Evolutionary conservation across 306 rosid genomes (phyloP).

Genomic region (Dalbergia oliveri): DNA sequence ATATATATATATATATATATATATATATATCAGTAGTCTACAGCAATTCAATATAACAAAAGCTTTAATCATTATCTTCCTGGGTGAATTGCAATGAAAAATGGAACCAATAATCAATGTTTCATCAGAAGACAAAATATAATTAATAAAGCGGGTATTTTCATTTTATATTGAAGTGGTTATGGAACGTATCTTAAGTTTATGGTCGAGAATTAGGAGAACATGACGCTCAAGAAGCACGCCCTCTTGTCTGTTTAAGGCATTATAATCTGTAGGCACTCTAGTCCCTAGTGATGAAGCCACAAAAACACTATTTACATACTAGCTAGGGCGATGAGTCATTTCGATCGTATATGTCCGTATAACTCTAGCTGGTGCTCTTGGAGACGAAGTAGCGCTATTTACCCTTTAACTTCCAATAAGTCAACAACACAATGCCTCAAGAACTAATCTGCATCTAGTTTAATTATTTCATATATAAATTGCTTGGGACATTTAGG

Average conservation of each 20-base stretch:
- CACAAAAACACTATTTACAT: background rate
- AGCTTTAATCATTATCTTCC: background rate
- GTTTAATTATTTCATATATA: background rate
- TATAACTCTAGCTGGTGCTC: background rate
- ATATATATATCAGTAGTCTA: background rate
- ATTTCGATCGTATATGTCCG: background rate
- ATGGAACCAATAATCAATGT: background rate
- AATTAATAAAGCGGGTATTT: background rate
- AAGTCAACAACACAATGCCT: slow-evolving; percentile 7
- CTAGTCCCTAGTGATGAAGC: slow-evolving; percentile 24
- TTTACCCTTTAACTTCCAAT: background rate
- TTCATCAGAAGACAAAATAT: background rate
- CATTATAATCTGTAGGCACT: slow-evolving; percentile 36
- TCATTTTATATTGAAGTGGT: background rate
- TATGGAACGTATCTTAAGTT: slow-evolving; percentile 29
- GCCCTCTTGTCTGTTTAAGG: slow-evolving; percentile 37
- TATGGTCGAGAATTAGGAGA: slow-evolving; percentile 44
- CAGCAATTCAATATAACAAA: background rate
- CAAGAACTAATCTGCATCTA: background rate
- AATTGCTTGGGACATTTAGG: too few relatives aligned
- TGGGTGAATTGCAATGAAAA: background rate
- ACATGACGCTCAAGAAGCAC: slow-evolving; percentile 37
- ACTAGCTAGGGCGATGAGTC: background rate
- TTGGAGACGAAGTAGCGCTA: slow-evolving; percentile 11
- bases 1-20: too few relatives aligned